Base-by-base conservation (phyloP, 2,329 filamentous ascomycete species). In the Aspergillus neoniger region DNA sequence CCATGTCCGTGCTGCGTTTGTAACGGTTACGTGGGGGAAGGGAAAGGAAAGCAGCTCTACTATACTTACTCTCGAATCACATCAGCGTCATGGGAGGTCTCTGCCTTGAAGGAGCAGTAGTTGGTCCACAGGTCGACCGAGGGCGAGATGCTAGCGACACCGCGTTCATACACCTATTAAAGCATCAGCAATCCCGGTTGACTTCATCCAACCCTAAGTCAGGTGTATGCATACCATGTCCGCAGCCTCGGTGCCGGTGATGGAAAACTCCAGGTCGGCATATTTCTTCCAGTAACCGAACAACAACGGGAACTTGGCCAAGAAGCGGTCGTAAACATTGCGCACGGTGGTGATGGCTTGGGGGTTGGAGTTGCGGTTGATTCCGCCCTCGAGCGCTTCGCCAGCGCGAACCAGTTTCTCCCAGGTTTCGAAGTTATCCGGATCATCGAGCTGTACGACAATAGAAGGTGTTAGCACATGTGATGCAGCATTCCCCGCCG, bases 261-360 rank as follows among this genome's bases (percentile, higher is more conserved):
- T 96, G 54, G 92, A 92, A 80, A 99, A 99, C 74, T 99, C 95
- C 65, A 96, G 84, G 72, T 98, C 94, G 72, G 95, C 95, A 83
- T 98, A 99, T 76, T 97, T 98, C 82, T 98, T 98, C 95, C 95
- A 99, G 81, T 98, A 99, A 55, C 94, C 95, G 72, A 98, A 99
- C 41, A 98, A 86, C 10, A 98, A 85, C 2, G 95, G 95, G 67
- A 97, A 99, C 74, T 96, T 97, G 63, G 91, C 86, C 21, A 99
- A 88, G 73, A 99, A 96, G 51, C 90, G 87, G 76, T 99, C 93
- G 81, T 96, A 98, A 64, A 91, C 87, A 76, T 91, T 88, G 77
- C 95, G 90, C 58, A 92, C 89, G 10, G 92, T 89, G 19, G 92
- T 88, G 69, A 99, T 92, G 28, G 95, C 91, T 72, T 96, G 91